Conservation (phyloP, 2,329 filamentous ascomycete genomes). For the Hymenoscyphus albidus region DNA sequence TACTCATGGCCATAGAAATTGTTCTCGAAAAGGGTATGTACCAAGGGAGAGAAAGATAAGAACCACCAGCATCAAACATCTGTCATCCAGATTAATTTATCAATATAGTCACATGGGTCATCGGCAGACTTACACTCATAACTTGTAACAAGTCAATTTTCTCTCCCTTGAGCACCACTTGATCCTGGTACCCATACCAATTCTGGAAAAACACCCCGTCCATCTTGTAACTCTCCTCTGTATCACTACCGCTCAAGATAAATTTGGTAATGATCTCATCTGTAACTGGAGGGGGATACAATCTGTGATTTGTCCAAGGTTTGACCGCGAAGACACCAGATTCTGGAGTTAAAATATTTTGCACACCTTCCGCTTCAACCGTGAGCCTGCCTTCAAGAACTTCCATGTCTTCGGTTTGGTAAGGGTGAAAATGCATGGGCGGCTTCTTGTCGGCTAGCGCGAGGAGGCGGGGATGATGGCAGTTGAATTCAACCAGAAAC, state of each 20-base stretch:
- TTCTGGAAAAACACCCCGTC: constrained; percentile 38
- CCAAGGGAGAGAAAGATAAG: constrained; percentile 8
- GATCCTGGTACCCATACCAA: constrained; percentile 34
- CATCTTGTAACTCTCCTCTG: constrained; percentile 31
- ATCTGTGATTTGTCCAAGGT: constrained; percentile 28
- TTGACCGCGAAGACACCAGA: constrained; percentile 33
- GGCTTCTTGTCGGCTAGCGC: constrained; percentile 4
- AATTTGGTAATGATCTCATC: constrained; percentile 21
- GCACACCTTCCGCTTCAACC: constrained; percentile 33
- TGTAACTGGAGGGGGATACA: constrained; percentile 26
- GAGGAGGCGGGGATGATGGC: constrained; percentile 1
- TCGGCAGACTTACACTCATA: constrained; percentile 1
- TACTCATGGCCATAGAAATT: not conserved
- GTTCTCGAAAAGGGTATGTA: constrained; percentile 3
- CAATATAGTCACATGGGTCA: too few relatives aligned
- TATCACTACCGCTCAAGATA: constrained; percentile 29
- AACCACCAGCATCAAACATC: constrained; percentile 10
- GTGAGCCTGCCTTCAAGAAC: constrained; percentile 30
- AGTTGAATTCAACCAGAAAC: constrained; percentile 2
- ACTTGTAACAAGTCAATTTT: constrained; percentile 6
- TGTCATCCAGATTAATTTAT: not conserved
- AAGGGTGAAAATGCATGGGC: constrained; percentile 35
- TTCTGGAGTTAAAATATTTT: constrained; percentile 24
- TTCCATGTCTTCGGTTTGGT: constrained; percentile 35
- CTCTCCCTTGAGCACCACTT: not conserved